Conservation (phyloP, 176 grass and related monocot genomes). For the Cenchrus fungigraminus region DNA sequence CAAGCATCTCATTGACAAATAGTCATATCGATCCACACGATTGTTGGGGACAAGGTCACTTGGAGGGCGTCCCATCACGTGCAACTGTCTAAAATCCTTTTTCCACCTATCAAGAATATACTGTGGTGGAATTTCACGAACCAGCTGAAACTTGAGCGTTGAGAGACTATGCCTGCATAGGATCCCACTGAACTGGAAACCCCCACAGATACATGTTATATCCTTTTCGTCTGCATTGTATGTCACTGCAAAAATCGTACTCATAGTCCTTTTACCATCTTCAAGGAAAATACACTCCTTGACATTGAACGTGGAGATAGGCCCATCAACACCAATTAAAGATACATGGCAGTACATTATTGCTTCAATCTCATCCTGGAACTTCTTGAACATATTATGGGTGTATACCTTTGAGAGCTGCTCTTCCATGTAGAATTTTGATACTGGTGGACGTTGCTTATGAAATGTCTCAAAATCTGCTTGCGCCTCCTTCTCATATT, state of each 20-base stretch:
- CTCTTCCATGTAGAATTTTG: slow-evolving; percentile 98
- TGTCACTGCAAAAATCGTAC: slow-evolving; percentile 78
- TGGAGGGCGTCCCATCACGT: slow-evolving; percentile 65
- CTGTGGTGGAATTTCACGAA: slow-evolving; percentile 85
- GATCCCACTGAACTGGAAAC: slow-evolving; percentile 95
- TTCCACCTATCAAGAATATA: slow-evolving; percentile 96
- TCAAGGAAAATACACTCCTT: slow-evolving; percentile 95
- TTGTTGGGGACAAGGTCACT: slow-evolving; percentile 81
- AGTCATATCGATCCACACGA: slow-evolving; percentile 87
- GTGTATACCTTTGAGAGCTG: slow-evolving; percentile 97
- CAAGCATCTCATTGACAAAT: slow-evolving; percentile 95
- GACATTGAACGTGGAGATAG: slow-evolving; percentile 77
- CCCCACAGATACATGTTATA: slow-evolving; percentile 93
- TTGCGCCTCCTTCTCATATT: slow-evolving; percentile 93
- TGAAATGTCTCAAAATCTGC: slow-evolving; percentile 99
- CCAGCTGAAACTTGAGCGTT: slow-evolving; percentile 86
- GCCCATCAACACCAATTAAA: slow-evolving; percentile 52
- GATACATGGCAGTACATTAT: slow-evolving; percentile 99
- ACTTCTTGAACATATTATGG: slow-evolving; percentile 94
- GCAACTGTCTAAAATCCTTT: slow-evolving; percentile 88
- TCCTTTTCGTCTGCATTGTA: slow-evolving; percentile 71
- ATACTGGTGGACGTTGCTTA: slow-evolving; percentile 83
- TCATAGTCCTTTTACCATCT: slow-evolving; percentile 86
- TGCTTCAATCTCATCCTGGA: slow-evolving; percentile 97
- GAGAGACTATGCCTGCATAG: slow-evolving; percentile 91